Percentiles rank a stretch among this genome's conserved stretches.
Evolutionary conservation across 2,329 filamentous ascomycete genomes (phyloP).

Genomic region (Curvularia verruculosa): DNA sequence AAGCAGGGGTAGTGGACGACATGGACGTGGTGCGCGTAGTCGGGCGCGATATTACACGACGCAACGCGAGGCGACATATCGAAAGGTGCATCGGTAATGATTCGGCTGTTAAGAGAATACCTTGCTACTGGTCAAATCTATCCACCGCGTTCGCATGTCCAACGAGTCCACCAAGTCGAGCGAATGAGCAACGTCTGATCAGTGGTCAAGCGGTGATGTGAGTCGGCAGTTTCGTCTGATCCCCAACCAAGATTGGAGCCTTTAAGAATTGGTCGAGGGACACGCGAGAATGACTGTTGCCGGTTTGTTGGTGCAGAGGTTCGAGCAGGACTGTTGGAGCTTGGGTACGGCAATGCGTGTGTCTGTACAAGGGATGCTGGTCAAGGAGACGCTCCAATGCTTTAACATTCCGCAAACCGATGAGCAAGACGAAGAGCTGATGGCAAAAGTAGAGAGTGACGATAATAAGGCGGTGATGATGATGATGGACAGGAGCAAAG

Average conservation of each 20-base stretch:
- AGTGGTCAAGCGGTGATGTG: not conserved
- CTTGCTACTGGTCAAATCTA: constrained; percentile 3
- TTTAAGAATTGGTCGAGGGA: not conserved
- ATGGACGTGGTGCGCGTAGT: constrained; percentile 1
- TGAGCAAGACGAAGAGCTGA: constrained; percentile 7
- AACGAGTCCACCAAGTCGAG: not conserved
- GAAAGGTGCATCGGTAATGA: not conserved
- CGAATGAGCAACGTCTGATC: not conserved
- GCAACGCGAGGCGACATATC: not conserved
- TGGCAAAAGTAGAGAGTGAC: constrained; percentile 7
- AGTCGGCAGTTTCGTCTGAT: not conserved
- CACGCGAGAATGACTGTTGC: not conserved
- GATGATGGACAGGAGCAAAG: constrained; percentile 1
- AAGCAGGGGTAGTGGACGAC: not conserved
- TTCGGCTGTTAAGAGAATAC: not conserved
- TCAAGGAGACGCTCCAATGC: not conserved
- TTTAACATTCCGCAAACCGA: constrained; percentile 2
- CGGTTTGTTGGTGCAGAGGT: not conserved
- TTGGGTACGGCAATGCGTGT: not conserved
- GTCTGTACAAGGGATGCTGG: not conserved
- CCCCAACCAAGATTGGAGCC: not conserved
- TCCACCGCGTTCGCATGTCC: not conserved
- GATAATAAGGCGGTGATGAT: constrained; percentile 11
- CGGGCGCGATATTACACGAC: constrained; percentile 6
- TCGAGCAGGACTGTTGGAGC: not conserved